These are phyloP conservation scores for Pseudoneurospora amorphoporcata DNA, from an alignment of 495 filamentous ascomycete genomes.

Conservation along the genomic window DNA sequence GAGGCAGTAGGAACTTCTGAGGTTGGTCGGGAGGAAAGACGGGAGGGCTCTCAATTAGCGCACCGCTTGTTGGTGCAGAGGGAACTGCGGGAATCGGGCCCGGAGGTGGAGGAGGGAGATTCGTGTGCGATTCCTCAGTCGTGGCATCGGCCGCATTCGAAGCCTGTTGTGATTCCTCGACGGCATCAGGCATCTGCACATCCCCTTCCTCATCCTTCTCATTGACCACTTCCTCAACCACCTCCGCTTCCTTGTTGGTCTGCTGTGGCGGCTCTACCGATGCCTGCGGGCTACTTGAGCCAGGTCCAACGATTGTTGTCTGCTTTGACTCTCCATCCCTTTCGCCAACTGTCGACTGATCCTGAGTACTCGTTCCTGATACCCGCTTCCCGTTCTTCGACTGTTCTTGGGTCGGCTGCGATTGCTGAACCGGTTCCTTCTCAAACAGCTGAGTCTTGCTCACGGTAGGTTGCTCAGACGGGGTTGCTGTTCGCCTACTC, in stretches of 20 bases:
- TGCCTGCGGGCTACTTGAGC: slow-evolving; percentile 29
- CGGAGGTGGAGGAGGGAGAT: slow-evolving; percentile 51
- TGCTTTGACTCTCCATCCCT: slow-evolving; percentile 38
- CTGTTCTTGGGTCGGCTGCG: slow-evolving; percentile 19
- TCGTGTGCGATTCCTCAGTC: slow-evolving; percentile 28
- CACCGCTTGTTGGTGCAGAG: slow-evolving; percentile 14
- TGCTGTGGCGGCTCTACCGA: slow-evolving; percentile 33
- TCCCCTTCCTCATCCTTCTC: slow-evolving; percentile 46
- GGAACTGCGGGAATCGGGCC: slow-evolving; percentile 30
- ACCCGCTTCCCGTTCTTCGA: slow-evolving; percentile 30
- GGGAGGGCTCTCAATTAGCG: slow-evolving; percentile 19
- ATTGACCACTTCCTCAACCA: slow-evolving; percentile 15
- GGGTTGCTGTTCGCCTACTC: slow-evolving; percentile 44
- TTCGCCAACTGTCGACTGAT: slow-evolving; percentile 33
- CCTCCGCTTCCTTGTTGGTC: slow-evolving; percentile 10
- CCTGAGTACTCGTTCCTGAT: slow-evolving; percentile 33
- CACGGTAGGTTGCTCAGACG: slow-evolving; percentile 44
- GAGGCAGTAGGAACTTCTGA: slow-evolving; percentile 68
- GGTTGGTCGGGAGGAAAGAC: slow-evolving; percentile 29
- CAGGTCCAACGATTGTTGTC: slow-evolving; percentile 29
- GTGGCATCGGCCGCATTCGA: slow-evolving; percentile 10
- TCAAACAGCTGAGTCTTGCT: slow-evolving; percentile 36
- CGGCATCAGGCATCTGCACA: slow-evolving; percentile 50
- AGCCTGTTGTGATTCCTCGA: slow-evolving; percentile 17
- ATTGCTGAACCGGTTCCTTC: slow-evolving; percentile 28